Percentiles rank a stretch among this genome's conserved stretches.
Evolutionary conservation across 2,329 filamentous ascomycete species (phyloP).

Genomic region (Penicillium occitanis): DNA sequence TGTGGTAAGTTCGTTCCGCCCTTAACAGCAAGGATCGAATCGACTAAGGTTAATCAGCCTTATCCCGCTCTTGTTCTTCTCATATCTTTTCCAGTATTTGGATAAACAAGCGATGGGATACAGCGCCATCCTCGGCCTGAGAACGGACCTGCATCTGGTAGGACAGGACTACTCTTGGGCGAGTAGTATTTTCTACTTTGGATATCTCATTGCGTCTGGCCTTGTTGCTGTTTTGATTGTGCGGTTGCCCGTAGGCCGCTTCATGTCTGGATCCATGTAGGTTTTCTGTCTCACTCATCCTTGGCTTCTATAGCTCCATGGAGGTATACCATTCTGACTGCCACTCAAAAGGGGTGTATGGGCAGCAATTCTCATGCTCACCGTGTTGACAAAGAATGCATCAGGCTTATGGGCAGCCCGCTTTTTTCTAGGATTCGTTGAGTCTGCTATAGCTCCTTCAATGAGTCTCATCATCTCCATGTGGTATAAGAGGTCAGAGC

Average conservation of each 20-base stretch:
- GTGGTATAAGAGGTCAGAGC: constrained; percentile 47
- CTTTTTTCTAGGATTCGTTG: constrained; percentile 24
- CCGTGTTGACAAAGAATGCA: background rate
- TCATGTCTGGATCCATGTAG: background rate
- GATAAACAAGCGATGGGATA: background rate
- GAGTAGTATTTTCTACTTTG: background rate
- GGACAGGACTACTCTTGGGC: background rate
- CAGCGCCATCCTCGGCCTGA: background rate
- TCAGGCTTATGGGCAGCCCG: background rate
- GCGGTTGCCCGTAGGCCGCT: background rate
- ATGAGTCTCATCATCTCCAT: constrained; percentile 33
- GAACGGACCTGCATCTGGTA: background rate
- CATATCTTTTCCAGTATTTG: background rate
- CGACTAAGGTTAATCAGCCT: background rate
- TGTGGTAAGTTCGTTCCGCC: background rate
- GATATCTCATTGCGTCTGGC: background rate
- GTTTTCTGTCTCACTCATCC: background rate
- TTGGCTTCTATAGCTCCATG: too few species aligned
- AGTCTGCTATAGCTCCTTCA: constrained; percentile 22
- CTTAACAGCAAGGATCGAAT: background rate
- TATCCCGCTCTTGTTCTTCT: background rate
- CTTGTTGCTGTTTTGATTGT: background rate
- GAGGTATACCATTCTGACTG: too few species aligned
- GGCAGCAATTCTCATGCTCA: background rate
- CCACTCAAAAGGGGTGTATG: background rate